Conservation (phyloP, 2,329 filamentous ascomycete genomes). For the Zymoseptoria brevis region DNA sequence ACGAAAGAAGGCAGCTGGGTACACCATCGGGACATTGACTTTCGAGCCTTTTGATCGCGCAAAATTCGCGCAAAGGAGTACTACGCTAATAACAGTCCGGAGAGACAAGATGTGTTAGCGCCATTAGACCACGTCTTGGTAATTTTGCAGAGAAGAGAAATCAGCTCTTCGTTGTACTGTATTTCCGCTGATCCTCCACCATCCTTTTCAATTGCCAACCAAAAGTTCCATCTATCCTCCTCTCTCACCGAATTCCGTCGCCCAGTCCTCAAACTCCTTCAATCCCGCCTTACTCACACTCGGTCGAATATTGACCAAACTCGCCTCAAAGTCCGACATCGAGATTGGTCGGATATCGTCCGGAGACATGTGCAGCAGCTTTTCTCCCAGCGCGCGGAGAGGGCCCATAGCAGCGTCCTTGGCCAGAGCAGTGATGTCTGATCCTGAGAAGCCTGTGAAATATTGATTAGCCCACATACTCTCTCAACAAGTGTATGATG, state of each 20-base stretch:
- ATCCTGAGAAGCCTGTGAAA: constrained; percentile 82
- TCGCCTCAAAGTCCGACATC: constrained; percentile 74
- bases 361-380: constrained; percentile 81
- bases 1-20: no score
- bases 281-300: constrained; percentile 81
- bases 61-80: no score
- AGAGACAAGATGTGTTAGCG: no score
- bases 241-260: constrained; percentile 82
- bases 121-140: no score
- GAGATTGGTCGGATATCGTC: constrained; percentile 87
- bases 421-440: constrained; percentile 89
- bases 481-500: background rate
- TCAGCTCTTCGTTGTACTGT: background rate
- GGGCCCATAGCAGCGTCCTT: constrained; percentile 99
- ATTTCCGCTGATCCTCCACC: background rate
- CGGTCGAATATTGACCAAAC: constrained; percentile 75
- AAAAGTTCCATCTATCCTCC: constrained; percentile 53
- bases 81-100: no score
- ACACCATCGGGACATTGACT: no score
- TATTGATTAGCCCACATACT: background rate
- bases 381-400: constrained; percentile 80
- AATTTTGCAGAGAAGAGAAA: no score
- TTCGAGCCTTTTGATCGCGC: no score
- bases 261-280: constrained; percentile 90
- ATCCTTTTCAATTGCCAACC: background rate